Conservation (phyloP, 768 basidiomycete genomes). For the Pleurotus sapidus region DNA sequence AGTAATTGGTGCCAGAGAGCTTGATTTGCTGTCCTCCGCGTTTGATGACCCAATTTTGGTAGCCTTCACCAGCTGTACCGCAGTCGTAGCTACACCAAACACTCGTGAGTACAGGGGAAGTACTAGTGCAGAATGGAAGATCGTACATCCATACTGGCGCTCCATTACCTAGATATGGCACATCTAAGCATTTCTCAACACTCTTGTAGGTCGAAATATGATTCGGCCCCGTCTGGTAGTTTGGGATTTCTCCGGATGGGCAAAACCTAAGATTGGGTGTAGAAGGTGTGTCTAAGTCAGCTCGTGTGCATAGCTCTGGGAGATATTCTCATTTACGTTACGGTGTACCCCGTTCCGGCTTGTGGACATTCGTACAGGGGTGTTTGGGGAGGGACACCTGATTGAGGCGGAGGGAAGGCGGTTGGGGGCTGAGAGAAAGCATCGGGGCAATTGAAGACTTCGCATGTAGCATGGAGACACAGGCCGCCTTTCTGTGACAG, state of each 20-base stretch:
- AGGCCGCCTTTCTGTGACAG: neutral
- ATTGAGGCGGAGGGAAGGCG: slow-evolving; percentile 17
- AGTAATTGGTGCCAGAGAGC: slow-evolving; percentile 28
- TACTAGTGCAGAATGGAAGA: neutral
- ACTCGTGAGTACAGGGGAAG: neutral
- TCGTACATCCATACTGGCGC: neutral
- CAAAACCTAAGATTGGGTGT: neutral
- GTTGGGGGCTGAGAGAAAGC: slow-evolving; percentile 18
- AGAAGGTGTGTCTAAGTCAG: neutral
- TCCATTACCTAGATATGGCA: neutral
- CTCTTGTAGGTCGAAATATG: neutral
- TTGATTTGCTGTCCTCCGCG: slow-evolving; percentile 23
- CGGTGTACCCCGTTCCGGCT: neutral
- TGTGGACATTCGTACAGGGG: slow-evolving; percentile 4
- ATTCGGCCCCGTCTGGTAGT: slow-evolving; percentile 4
- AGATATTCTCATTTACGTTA: neutral
- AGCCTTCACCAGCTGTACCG: slow-evolving; percentile 20
- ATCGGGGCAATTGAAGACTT: slow-evolving; percentile 15
- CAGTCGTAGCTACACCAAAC: slow-evolving; percentile 26
- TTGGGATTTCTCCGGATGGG: slow-evolving; percentile 3
- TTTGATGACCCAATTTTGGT: slow-evolving; percentile 27
- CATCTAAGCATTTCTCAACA: neutral
- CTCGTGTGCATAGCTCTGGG: neutral
- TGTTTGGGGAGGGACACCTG: slow-evolving; percentile 2
- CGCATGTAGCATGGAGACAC: slow-evolving; percentile 12